phyloP scores from a whole-genome alignment of 148 eudicot genomes.

The Fagopyrum tataricum region DNA sequence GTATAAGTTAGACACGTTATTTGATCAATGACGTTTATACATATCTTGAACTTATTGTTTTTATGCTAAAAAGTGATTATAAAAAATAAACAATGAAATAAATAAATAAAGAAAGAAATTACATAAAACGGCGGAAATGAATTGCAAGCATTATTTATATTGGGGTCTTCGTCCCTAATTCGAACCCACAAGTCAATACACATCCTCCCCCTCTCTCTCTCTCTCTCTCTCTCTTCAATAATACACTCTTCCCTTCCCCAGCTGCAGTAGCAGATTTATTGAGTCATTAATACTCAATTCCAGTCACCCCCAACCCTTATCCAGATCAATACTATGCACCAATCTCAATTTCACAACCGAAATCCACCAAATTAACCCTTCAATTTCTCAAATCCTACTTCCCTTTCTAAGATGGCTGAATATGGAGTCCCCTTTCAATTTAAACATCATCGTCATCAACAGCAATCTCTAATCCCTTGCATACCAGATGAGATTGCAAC shows the following conservation, averaged over 20 bases:
- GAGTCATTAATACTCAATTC: not conserved
- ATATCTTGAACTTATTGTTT: too few species aligned
- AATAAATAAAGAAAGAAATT: not conserved
- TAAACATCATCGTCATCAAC: not conserved
- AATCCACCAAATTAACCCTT: not conserved
- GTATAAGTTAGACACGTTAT: too few species aligned
- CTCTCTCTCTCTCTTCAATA: slow-evolving; percentile 9
- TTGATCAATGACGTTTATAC: too few species aligned
- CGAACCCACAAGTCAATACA: not conserved
- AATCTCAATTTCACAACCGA: not conserved
- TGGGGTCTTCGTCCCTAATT: not conserved
- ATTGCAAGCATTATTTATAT: slow-evolving; percentile 8
- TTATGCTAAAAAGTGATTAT: too few species aligned
- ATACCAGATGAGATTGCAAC: slow-evolving; percentile 28
- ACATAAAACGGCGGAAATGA: not conserved
- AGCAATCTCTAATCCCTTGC: slow-evolving; percentile 20
- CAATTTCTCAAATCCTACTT: not conserved
- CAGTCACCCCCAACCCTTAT: not conserved
- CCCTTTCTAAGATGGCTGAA: not conserved
- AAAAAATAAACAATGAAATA: too few species aligned
- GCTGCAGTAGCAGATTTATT: not conserved
- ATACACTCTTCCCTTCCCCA: not conserved
- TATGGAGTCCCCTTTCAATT: not conserved
- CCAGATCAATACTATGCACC: not conserved
- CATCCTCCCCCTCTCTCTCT: not conserved